Evolutionary conservation across 2,329 filamentous ascomycete genomes (phyloP), one percentile per base, ranked within the genome.

Genomic region (Botrytis byssoidea): DNA sequence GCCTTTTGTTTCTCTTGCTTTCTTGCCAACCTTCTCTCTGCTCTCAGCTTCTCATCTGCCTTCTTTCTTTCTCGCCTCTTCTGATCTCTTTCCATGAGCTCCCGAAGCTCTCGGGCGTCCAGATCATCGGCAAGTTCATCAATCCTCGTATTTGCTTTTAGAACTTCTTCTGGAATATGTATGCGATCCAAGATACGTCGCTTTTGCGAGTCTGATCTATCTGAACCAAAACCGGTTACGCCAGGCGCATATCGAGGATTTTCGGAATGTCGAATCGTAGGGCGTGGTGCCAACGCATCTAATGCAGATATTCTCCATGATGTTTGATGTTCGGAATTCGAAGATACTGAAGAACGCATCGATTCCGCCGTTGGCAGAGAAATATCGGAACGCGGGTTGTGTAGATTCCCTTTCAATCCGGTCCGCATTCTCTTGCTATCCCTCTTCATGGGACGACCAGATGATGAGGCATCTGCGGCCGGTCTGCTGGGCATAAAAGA

Each of bases 21-120:
- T 70, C 89, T 86, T 59, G 90, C 87, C 37, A 96, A 83, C 74
- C 88, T 89, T 71, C 87, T 87, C 77, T 92, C 89, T 37, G 91
- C 83, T 76, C 87, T 89, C 75, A 93, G 90, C 75, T 90, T 88
- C 35, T 95, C 91, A 55, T 87, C 86, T 73, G 88, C 85, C 71
- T 87, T 88, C 83, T 93, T 95, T 81, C 90, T 90, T 77, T 97
- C 93, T 76, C 88, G 90, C 73, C 96, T 88, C 79, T 95, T 89
- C 77, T 91, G 88, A 80, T 99, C 96, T 74, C 96, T 87, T 79
- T 99, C 96, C 88, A 99, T 92, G 44, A 98, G 86, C 80, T 97
- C 93, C 74, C 95, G 89, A 57, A 99, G 82, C 78, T 94, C 95
- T 70, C 92, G 89, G 5, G 96, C 92, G 82, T 94, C 93, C 72